These are phyloP conservation scores for Acanthamoeba royreba DNA, from an alignment of 208 protist genomes.

Conservation along the genomic window DNA sequence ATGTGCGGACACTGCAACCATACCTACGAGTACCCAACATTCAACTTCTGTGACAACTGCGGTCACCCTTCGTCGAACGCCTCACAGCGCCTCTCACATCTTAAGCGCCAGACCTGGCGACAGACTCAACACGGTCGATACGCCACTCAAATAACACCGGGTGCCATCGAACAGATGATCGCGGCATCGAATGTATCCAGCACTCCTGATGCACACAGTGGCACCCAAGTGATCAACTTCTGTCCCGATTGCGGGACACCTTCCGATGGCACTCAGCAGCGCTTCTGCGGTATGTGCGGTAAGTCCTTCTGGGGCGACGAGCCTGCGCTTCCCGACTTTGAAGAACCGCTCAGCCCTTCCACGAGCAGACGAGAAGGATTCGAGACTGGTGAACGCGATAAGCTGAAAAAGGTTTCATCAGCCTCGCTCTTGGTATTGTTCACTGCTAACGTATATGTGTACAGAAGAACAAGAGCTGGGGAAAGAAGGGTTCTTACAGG, in stretches of 20 bases:
- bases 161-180: background rate
- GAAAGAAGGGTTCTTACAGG: background rate
- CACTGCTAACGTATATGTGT: background rate
- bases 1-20: background rate
- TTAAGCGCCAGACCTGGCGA: background rate
- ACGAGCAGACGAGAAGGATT: background rate
- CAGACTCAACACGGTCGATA: background rate
- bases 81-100: background rate
- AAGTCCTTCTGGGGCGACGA: background rate
- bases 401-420: background rate
- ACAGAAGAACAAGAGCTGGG: background rate
- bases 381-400: background rate
- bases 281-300: background rate
- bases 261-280: background rate
- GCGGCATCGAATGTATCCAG: background rate
- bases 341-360: background rate
- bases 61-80: background rate
- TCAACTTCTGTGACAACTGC: background rate
- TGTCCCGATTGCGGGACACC: background rate
- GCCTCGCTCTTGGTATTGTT: too few relatives aligned
- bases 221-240: background rate
- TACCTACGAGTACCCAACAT: background rate
- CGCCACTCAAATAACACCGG: background rate
- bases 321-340: background rate
- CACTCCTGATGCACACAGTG: background rate